Conservation (phyloP, 2,329 filamentous ascomycete genomes). For the Trichoderma lentiforme region DNA sequence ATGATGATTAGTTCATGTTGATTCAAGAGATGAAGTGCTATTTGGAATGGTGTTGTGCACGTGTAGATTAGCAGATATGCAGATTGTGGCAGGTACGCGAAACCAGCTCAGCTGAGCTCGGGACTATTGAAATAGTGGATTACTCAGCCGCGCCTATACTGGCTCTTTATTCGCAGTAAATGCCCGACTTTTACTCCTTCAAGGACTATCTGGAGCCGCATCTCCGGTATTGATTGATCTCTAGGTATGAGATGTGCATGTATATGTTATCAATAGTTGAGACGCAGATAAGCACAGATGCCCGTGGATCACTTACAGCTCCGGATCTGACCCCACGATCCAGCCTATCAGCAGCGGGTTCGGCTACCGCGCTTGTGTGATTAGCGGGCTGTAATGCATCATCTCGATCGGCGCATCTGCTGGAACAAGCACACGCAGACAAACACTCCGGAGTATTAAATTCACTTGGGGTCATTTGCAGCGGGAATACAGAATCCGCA, state of each 20-base stretch:
- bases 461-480: not conserved
- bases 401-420: constrained; percentile 1
- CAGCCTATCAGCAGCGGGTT: not conserved
- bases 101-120: not conserved
- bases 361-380: constrained; percentile 6
- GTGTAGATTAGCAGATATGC: not conserved
- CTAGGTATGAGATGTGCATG: not conserved
- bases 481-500: not conserved
- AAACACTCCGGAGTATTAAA: not conserved
- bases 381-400: constrained; percentile 8
- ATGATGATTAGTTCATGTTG: not conserved
- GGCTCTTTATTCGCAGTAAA: not conserved
- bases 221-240: not conserved
- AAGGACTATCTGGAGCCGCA: not conserved
- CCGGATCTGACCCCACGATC: not conserved
- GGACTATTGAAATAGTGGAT: not conserved
- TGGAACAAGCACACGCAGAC: not conserved
- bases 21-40: not conserved
- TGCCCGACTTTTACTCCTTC: not conserved
- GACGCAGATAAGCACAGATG: not conserved
- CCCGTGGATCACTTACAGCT: not conserved
- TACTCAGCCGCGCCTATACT: not conserved
- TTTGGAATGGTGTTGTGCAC: not conserved
- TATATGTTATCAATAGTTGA: not conserved
- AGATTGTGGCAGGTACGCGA: not conserved